Percentiles rank a stretch among this genome's conserved stretches.
Evolutionary conservation across 768 basidiomycete species (phyloP).

Genomic region (Cystofilobasidium bisporidii): DNA sequence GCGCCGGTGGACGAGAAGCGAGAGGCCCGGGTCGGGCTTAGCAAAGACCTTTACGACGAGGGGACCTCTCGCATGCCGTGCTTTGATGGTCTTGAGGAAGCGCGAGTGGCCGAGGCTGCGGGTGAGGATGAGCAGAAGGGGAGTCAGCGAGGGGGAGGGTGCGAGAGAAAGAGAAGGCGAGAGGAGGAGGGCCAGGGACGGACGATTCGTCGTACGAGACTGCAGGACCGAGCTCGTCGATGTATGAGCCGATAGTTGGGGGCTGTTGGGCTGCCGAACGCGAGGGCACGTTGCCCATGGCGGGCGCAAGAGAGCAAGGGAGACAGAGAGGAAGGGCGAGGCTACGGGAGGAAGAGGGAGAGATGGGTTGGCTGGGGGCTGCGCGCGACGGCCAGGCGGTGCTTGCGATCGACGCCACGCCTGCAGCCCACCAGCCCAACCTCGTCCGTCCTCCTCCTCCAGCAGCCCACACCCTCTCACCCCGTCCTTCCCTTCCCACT

Average conservation of each 20-base stretch:
- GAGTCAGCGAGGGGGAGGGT: background rate
- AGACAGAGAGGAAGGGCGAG: no score
- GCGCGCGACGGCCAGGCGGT: no score
- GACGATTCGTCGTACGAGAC: conserved; percentile 88
- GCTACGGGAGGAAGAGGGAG: no score
- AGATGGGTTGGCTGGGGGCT: no score
- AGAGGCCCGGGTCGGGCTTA: conserved; percentile 80
- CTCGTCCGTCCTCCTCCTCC: no score
- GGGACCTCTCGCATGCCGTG: conserved; percentile 69
- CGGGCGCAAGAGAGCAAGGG: no score
- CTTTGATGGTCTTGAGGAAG: conserved; percentile 77
- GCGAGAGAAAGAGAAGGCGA: background rate
- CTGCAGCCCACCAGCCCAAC: no score
- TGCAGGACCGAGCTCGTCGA: conserved; percentile 76
- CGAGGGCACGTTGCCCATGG: conserved; percentile 23
- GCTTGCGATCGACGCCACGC: no score
- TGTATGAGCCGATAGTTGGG: conserved; percentile 81
- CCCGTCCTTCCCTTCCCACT: no score
- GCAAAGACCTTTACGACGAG: conserved; percentile 90
- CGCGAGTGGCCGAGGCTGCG: conserved; percentile 59
- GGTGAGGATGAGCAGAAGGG: background rate
- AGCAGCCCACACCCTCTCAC: no score
- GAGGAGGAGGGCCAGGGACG: conserved; percentile 29
- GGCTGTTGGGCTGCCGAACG: conserved; percentile 42
- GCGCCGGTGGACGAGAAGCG: conserved; percentile 62